Base-by-base conservation (phyloP, 1,284 basidiomycete species). In the Ganoderma sp. region DNA sequence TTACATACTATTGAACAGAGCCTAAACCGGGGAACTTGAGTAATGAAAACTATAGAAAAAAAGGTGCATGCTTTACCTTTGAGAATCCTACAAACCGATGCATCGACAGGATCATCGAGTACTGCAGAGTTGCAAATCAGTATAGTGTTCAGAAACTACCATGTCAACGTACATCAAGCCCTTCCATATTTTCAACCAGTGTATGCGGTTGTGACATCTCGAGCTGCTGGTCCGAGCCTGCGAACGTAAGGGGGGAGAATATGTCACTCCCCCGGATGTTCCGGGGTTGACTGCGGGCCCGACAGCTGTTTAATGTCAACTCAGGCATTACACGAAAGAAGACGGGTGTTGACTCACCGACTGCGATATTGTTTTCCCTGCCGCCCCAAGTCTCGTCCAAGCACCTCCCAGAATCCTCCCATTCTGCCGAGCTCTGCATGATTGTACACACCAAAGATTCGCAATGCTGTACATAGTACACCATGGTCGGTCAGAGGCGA, bases 81-180 rank as follows among this genome's bases (percentile, higher is more conserved):
- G 90, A 91, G 59, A 90, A 85, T 0, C 81, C 80, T 1, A 88
- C 79, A 68, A 87, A 91, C 79, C 91, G 59, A 12, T 62, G 63
- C 4, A 54, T 91, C 62, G 88, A 87, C 25, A 91, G 77, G 14
- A 89, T 90, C 66, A 25, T 64, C 56, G 56, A 32, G 83, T 82
- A 87, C 69, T 86, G 86, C 58, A 2, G 9, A 4, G 14, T 34
- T 6, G 17, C 4, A 4, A 8, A 17, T 37, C 17, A 37, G 25
- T 37, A 9, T 8, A 37, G 17, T 0, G 6, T 3, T 57, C 32
- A 8, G 28, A 57, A 25, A 4, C 3, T n/a, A 19, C 32, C 7
- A 14, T 17, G 10, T 6, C 25, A 19, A 57, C 56, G 15, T 34
- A 57, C 56, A 37, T 57, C 56, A 10, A 57, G 56, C 17, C n/a